A percentile compares a stretch with the other conserved stretches of the same genome.
Conservation (phyloP, 2,329 filamentous ascomycete genomes). For the Aspergillus intermedius region DNA sequence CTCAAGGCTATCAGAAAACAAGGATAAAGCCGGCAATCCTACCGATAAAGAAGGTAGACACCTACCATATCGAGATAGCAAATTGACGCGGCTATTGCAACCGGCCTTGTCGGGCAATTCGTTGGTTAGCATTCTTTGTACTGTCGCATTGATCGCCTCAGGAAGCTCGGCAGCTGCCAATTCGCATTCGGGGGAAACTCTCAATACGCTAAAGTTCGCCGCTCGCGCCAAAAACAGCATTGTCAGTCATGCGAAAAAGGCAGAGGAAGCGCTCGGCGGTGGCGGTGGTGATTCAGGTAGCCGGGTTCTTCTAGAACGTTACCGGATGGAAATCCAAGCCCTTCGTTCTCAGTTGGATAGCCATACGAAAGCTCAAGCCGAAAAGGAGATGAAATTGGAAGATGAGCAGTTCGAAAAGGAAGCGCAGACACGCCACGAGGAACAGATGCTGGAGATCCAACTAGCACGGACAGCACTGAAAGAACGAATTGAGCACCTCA, state of each 20-base stretch:
- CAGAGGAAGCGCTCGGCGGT: constrained; percentile 75
- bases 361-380: constrained; percentile 64
- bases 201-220: constrained; percentile 96
- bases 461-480: constrained; percentile 90
- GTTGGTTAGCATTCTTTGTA: constrained; percentile 94
- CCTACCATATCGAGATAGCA: constrained; percentile 94
- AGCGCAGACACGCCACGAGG: constrained; percentile 79
- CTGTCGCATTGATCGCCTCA: constrained; percentile 78
- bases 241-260: constrained; percentile 90
- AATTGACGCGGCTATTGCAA: constrained; percentile 86
- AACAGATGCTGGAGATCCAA: constrained; percentile 98
- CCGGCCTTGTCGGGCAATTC: constrained; percentile 89
- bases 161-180: constrained; percentile 64
- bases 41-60: constrained; percentile 83
- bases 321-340: constrained; percentile 85
- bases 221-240: constrained; percentile 97
- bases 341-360: constrained; percentile 72
- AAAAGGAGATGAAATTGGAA: constrained; percentile 56
- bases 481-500: constrained; percentile 94
- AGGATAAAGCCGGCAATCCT: constrained; percentile 69
- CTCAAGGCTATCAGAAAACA: constrained; percentile 79
- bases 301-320: constrained; percentile 81
- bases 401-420: constrained; percentile 74
- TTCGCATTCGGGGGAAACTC: constrained; percentile 75
- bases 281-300: constrained; percentile 76